Conservation (phyloP, 352 stramenopile genomes). For the Globisporangium polare region DNA sequence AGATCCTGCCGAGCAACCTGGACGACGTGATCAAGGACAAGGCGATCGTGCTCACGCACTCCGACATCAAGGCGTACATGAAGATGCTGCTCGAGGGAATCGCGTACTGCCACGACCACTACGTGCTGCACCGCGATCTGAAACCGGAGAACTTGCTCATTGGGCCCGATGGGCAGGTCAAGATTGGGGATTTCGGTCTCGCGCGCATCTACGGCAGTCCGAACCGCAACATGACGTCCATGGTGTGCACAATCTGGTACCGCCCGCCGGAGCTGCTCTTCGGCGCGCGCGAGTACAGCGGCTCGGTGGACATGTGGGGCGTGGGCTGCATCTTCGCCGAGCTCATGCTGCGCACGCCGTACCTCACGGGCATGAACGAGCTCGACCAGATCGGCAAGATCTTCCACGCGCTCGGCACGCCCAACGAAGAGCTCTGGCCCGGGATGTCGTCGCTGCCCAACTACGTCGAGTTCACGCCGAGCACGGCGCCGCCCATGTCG, state of each 20-base stretch:
- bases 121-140: conserved; percentile 83
- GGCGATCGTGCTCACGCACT: conserved; percentile 73
- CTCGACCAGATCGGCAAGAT: conserved; percentile 86
- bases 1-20: conserved; percentile 84
- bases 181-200: conserved; percentile 88
- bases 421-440: conserved; percentile 75
- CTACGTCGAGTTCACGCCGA: conserved; percentile 79
- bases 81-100: conserved; percentile 79
- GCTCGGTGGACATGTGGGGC: conserved; percentile 86
- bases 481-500: conserved; percentile 49
- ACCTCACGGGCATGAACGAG: conserved; percentile 79
- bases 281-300: conserved; percentile 79
- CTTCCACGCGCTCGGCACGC: conserved; percentile 82
- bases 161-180: conserved; percentile 70
- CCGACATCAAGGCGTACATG: conserved; percentile 88
- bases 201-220: conserved; percentile 79
- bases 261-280: conserved; percentile 86
- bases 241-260: conserved; percentile 90
- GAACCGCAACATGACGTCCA: conserved; percentile 87
- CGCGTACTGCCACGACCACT: conserved; percentile 79
- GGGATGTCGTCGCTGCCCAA: conserved; percentile 68
- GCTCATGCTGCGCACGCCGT: conserved; percentile 79
- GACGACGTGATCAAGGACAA: conserved; percentile 90
- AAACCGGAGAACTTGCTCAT: conserved; percentile 89
- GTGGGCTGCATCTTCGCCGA: conserved; percentile 87